Conservation (phyloP, 805 yeast genomes). For the Dipodascopsis tothii region DNA sequence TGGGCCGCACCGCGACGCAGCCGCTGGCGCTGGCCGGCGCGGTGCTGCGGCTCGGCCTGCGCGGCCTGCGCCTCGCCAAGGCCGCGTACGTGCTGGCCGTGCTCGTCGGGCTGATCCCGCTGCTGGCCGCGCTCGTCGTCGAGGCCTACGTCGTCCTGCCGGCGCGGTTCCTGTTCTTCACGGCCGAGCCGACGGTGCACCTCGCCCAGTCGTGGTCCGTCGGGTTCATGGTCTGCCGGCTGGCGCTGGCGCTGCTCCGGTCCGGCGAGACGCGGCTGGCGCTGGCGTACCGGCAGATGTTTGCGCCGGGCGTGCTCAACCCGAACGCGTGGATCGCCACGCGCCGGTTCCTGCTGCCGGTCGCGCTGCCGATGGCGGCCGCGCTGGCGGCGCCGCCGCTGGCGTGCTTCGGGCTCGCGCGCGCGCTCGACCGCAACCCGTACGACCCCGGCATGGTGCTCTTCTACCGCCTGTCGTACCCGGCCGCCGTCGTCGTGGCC, state of each 20-base stretch:
- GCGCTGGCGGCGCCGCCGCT: conserved; percentile 6
- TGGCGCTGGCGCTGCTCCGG: conserved; percentile 6
- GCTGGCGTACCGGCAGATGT: conserved; percentile 16
- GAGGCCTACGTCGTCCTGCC: conserved; percentile 20
- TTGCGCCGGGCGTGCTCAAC: conserved; percentile 8
- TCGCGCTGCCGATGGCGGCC: conserved; percentile 3
- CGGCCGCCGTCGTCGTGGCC: conserved; percentile 5
- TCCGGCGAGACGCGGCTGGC: conserved; percentile 13
- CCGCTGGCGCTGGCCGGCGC: not conserved
- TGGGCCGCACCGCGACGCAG: no score
- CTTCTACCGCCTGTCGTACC: conserved; percentile 12
- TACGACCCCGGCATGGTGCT: not conserved
- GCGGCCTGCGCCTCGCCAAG: not conserved
- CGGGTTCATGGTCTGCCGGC: conserved; percentile 12
- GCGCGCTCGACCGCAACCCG: no score
- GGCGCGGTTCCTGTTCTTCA: conserved; percentile 8
- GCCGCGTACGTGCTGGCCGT: conserved; percentile 2
- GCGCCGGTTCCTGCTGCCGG: conserved; percentile 6
- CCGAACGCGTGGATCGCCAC: conserved; percentile 9
- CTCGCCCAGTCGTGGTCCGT: conserved; percentile 17
- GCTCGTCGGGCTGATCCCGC: conserved; percentile 14
- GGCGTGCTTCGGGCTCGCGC: no score
- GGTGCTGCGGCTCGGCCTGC: not conserved
- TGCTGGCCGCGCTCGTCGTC: conserved; percentile 12
- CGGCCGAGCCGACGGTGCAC: conserved; percentile 16